Evolutionary conservation across 2,329 filamentous ascomycete species (phyloP), one percentile per base, ranked within the genome.

Genomic region (Microcera coccophila): DNA sequence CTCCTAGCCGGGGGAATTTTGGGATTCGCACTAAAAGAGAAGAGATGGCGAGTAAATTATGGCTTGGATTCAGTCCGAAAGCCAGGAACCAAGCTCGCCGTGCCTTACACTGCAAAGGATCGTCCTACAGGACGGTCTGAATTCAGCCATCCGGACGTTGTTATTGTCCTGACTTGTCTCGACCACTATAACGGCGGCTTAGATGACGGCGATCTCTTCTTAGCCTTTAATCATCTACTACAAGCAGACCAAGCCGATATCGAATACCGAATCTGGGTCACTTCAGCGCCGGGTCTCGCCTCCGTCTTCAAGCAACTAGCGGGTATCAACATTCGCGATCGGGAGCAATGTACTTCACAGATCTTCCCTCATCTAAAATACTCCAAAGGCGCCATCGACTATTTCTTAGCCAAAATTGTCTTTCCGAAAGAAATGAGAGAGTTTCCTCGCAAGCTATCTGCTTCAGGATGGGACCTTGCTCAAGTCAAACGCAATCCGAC

Each of bases 391-490:
- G 69, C 68, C 0, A 71, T 88, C 2, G 78, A 90, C 48, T 88
- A 81, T 49, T 90, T 76, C 53, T 59, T 90, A 0, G 60, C 63
- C 0, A 59, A 69, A 4, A 55, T 82, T 1, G 74, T 84, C 0
- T 87, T 87, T 48, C 71, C 81, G 0, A 78, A 72, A 22, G 75
- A 82, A 17, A 73, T 78, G 47, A 80, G 74, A 17, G 77, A 85
- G 44, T 88, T 85, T 36, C 74, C 76, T 0, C 42, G 70, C 8
- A 87, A 86, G 47, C 60, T 87, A 0, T 77, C 82, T 24, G 74
- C 79, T 0, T 85, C 79, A 0, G 81, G 79, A 0, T 88, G 83
- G 83, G 83, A 87, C 49, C 65, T 87, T 2, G 79, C 81, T 36
- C 40, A 2, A 18, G 22, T 1, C 3, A 8, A 3, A 26, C 50